Base-by-base conservation (phyloP, 345 rosid genomes). In the Schrenkiella parvula region DNA sequence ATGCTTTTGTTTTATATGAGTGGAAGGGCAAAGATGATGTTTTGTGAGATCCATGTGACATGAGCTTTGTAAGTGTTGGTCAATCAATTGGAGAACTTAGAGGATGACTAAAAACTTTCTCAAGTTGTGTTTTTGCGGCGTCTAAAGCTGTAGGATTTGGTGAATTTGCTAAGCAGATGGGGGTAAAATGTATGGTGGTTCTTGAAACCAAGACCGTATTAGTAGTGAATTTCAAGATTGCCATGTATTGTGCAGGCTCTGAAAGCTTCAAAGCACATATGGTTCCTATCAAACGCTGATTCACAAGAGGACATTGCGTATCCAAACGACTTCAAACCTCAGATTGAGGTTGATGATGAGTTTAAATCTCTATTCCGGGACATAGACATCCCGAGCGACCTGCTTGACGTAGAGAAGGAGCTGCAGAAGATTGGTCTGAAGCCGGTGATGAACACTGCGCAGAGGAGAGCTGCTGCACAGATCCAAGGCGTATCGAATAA, bases 341-440 rank as follows among this genome's bases (percentile, higher is more conserved):
- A 81, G 15, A 82, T 87, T 29, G 84, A 81, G 71, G 89, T 84
- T 64, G 89, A 87, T 25, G 89, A 87, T 32, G 91, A 93, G 34
- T 78, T 88, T 21, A 88, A 93, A 74, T 78, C 68, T 64, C 75
- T 86, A 0, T 90, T 84, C 51, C 83, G 87, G 3, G 69, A 79
- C 42, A 85, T 87, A 10, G 91, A 89, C 42, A 64, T 90, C 73
- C 91, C 93, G 0, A 77, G 71, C 3, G 91, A 90, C 80, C 89
- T 93, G 96, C 79, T 86, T 0, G 89, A 83, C 44, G 80, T 90
- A 21, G 96, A 89, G 87, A 90, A 84, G 76, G 92, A 90, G 66
- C 89, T 90, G 18, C 84, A 62, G 56, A 85, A 79, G 82, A 86
- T 82, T 1, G 96, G 92, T 14, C 82, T 93, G 89, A 87, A 88